Percentiles rank a stretch among this genome's conserved stretches.
Evolutionary conservation across 805 yeast species (phyloP).

Genomic region (Metschnikowia santaceciliae): DNA sequence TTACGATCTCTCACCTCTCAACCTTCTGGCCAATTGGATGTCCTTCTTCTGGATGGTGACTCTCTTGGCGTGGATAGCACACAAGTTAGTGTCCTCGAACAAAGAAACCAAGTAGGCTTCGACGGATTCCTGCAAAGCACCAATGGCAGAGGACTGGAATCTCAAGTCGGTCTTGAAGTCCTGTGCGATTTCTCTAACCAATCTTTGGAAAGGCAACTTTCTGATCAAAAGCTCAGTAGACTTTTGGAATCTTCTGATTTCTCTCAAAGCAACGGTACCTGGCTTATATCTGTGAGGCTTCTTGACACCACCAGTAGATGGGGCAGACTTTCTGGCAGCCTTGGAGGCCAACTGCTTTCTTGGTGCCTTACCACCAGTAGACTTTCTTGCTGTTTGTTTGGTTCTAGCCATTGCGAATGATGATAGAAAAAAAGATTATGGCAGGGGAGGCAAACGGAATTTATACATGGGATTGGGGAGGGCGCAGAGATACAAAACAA

Average conservation of each 20-base stretch:
- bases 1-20: conserved; percentile 47
- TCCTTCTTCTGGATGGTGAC: conserved; percentile 47
- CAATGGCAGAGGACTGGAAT: conserved; percentile 45
- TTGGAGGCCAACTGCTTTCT: conserved; percentile 47
- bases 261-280: conserved; percentile 48
- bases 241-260: conserved; percentile 46
- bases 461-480: conserved; percentile 9
- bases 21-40: conserved; percentile 47
- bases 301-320: conserved; percentile 46
- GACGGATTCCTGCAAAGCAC: conserved; percentile 46
- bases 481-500: background rate
- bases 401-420: conserved; percentile 39
- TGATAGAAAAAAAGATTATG: background rate
- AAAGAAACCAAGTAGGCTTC: conserved; percentile 46
- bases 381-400: conserved; percentile 46
- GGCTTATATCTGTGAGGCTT: conserved; percentile 50
- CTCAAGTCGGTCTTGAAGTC: conserved; percentile 46
- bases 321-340: conserved; percentile 48
- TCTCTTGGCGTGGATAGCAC: conserved; percentile 49
- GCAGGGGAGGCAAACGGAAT: background rate
- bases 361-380: conserved; percentile 48
- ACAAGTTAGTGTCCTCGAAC: conserved; percentile 46
- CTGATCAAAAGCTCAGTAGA: conserved; percentile 45
- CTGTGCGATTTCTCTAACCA: conserved; percentile 46
- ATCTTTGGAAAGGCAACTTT: conserved; percentile 47